These are phyloP conservation scores for Rhododendron vialii DNA, from an alignment of 148 eudicot species.

Conservation along the genomic window DNA sequence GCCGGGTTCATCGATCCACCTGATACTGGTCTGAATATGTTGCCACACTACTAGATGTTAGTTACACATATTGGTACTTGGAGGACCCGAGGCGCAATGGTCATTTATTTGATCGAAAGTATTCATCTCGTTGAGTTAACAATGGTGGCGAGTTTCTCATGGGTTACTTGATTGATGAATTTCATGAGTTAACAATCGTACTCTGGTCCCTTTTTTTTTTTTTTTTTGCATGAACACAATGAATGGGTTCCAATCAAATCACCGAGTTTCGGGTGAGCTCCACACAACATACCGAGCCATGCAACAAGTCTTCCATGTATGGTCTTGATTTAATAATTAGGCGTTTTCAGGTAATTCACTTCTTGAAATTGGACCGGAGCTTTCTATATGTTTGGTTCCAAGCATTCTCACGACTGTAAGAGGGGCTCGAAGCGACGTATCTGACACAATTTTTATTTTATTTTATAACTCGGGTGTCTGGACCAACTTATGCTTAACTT, in stretches of 20 bases:
- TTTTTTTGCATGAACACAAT: too few relatives aligned
- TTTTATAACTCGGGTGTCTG: too few relatives aligned
- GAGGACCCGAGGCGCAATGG: neutral
- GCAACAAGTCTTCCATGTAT: neutral
- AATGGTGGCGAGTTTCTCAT: neutral
- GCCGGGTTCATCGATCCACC: conserved; percentile 91
- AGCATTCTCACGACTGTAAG: too few relatives aligned
- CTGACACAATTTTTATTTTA: too few relatives aligned
- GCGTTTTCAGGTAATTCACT: neutral
- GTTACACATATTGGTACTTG: neutral
- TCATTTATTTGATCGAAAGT: neutral
- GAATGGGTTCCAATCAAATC: neutral
- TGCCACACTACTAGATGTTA: neutral
- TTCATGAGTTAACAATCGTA: too few relatives aligned
- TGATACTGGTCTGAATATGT: conserved; percentile 55
- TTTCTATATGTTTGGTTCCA: neutral
- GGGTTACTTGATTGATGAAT: neutral
- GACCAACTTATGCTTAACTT: too few relatives aligned
- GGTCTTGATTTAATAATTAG: neutral
- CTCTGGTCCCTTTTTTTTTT: too few relatives aligned
- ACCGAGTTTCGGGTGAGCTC: neutral
- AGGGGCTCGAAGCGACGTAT: too few relatives aligned
- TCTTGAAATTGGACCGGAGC: too few relatives aligned
- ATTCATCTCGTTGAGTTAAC: neutral
- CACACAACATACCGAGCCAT: neutral